phyloP scores from a whole-genome alignment of 179 eudicot genomes.

The Heliamphora pulchella region DNA sequence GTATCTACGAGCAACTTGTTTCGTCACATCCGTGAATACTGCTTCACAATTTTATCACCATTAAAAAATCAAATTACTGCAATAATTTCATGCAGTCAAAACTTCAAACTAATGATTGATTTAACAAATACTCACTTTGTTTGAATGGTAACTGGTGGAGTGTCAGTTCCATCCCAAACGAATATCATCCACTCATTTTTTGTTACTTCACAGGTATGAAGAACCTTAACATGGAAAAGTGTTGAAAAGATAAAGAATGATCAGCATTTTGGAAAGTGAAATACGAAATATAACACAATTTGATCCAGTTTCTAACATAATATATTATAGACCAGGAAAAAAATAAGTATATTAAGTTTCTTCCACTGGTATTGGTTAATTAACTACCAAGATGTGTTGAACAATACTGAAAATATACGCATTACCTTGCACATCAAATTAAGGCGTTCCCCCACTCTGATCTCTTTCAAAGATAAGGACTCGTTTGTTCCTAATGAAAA shows the following conservation, averaged over 20 bases:
- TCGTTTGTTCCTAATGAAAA: slow-evolving; percentile 37
- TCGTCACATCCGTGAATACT: not conserved
- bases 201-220: slow-evolving; percentile 47
- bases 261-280: not conserved
- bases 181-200: slow-evolving; percentile 56
- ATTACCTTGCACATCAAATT: slow-evolving; percentile 78
- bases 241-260: slow-evolving; percentile 10
- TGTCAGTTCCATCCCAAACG: slow-evolving; percentile 94
- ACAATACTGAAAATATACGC: not conserved
- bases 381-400: not conserved
- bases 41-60: not conserved
- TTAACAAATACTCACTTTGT: slow-evolving; percentile 46
- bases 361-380: not conserved
- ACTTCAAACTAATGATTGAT: not conserved
- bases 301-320: not conserved
- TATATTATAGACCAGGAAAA: not conserved
- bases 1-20: not conserved
- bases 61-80: not conserved
- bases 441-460: slow-evolving; percentile 43
- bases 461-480: slow-evolving; percentile 38
- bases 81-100: not conserved
- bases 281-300: not conserved
- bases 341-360: not conserved
- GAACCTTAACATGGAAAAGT: slow-evolving; percentile 37
- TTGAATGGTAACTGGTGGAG: slow-evolving; percentile 47